These are phyloP conservation scores for Cystofilobasidium capitatum DNA, from an alignment of 768 basidiomycete species.

Conservation along the genomic window DNA sequence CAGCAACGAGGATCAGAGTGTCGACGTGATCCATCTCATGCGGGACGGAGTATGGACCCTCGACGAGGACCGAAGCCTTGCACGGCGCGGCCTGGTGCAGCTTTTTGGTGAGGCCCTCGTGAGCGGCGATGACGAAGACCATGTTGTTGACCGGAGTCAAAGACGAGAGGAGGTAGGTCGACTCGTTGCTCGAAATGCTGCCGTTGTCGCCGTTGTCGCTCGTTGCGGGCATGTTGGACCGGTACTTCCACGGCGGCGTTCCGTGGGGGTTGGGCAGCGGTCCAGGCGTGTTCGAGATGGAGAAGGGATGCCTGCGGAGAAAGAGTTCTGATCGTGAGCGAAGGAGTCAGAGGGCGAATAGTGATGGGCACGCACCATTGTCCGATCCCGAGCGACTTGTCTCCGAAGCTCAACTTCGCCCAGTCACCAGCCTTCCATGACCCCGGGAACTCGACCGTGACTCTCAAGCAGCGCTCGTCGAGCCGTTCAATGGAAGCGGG, in stretches of 20 bases:
- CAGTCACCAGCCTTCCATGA: slow-evolving; percentile 18
- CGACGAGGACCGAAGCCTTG: neutral
- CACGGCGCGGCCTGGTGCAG: slow-evolving; percentile 1
- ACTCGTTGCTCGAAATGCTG: neutral
- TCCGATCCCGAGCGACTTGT: neutral
- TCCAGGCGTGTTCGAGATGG: neutral
- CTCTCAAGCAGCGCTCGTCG: slow-evolving; percentile 18
- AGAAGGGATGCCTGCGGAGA: slow-evolving; percentile 7
- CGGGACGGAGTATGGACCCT: slow-evolving; percentile 9
- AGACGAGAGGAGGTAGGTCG: neutral
- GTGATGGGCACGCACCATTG: slow-evolving; percentile 9
- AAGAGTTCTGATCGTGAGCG: too few relatives aligned
- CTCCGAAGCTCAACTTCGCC: slow-evolving; percentile 14
- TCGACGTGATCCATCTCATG: slow-evolving; percentile 5
- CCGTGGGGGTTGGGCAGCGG: neutral
- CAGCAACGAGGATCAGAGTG: slow-evolving; percentile 16
- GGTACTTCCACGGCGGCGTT: neutral
- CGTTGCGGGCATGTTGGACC: neutral
- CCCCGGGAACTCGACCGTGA: slow-evolving; percentile 4
- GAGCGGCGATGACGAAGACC: slow-evolving; percentile 10
- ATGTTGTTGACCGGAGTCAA: slow-evolving; percentile 6
- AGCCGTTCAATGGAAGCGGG: slow-evolving; percentile 1
- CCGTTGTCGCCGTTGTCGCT: neutral
- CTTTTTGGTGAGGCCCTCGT: slow-evolving; percentile 11
- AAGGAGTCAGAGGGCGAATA: neutral